Conservation (phyloP, 352 stramenopile genomes). For the Globisporangium solare region DNA sequence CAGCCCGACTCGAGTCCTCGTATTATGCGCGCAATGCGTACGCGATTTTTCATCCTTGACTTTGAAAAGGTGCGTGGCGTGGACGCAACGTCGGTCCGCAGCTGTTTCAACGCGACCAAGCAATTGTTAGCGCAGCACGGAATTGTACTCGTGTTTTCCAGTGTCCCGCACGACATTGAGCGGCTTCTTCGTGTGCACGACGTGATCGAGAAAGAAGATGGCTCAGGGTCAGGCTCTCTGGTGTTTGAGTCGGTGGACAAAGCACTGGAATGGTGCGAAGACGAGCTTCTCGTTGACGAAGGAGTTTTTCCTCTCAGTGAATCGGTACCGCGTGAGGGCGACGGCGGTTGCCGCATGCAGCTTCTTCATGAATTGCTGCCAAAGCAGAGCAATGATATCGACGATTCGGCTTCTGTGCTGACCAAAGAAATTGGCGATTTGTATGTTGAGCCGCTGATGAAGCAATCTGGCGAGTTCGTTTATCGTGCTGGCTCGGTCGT, state of each 20-base stretch:
- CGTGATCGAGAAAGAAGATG: slow-evolving; percentile 69
- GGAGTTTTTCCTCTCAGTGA: slow-evolving; percentile 68
- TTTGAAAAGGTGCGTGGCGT: slow-evolving; percentile 87
- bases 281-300: slow-evolving; percentile 73
- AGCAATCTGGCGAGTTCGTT: slow-evolving; percentile 58
- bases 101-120: slow-evolving; percentile 84
- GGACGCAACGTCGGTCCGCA: slow-evolving; percentile 85
- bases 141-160: slow-evolving; percentile 70
- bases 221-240: slow-evolving; percentile 45
- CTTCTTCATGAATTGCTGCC: slow-evolving; percentile 68
- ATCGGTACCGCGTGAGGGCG: slow-evolving; percentile 23
- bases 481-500: slow-evolving; percentile 63
- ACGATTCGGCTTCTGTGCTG: slow-evolving; percentile 22
- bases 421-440: slow-evolving; percentile 61
- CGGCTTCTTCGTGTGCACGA: slow-evolving; percentile 73
- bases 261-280: slow-evolving; percentile 83
- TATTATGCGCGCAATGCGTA: slow-evolving; percentile 64
- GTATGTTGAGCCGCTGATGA: slow-evolving; percentile 59
- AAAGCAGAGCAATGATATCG: slow-evolving; percentile 13
- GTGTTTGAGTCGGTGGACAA: slow-evolving; percentile 84
- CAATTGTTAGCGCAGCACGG: slow-evolving; percentile 74
- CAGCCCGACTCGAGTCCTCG: slow-evolving; percentile 15
- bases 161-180: slow-evolving; percentile 64
- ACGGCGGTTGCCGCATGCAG: slow-evolving; percentile 39
- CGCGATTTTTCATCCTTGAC: slow-evolving; percentile 85